Percentiles rank a stretch among this genome's conserved stretches.
Conservation (phyloP, 2,329 filamentous ascomycete species). For the Aspergillus ibericus region DNA sequence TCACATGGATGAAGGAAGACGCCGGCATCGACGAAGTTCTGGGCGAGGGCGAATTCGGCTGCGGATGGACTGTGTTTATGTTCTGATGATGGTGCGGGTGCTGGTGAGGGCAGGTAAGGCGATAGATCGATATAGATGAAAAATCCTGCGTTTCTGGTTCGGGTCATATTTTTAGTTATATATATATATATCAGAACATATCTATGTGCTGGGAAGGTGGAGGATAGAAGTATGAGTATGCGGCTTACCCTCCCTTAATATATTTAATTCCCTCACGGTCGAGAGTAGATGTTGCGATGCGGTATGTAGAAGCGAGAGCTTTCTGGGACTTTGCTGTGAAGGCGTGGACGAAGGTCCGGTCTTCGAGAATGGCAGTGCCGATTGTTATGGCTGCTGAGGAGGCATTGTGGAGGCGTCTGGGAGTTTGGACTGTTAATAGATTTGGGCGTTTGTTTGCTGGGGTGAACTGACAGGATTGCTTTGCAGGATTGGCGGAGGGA, state of each 20-base stretch:
- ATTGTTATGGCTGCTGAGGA: constrained; percentile 32
- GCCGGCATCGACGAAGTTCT: constrained; percentile 47
- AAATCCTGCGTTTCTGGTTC: constrained; percentile 45
- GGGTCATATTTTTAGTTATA: neutral
- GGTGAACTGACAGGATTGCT: constrained; percentile 23
- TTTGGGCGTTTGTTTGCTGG: neutral
- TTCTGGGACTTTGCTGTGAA: constrained; percentile 27
- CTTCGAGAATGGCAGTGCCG: constrained; percentile 32
- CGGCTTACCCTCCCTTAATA: constrained; percentile 31
- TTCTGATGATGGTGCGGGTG: constrained; percentile 12
- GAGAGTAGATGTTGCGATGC: constrained; percentile 34
- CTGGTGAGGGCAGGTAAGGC: constrained; percentile 37
- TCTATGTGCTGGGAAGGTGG: neutral
- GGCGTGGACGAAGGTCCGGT: constrained; percentile 36
- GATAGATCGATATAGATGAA: constrained; percentile 49
- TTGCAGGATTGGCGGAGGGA: constrained; percentile 29
- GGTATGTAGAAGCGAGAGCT: constrained; percentile 28
- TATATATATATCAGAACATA: too few species aligned
- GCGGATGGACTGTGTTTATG: constrained; percentile 16
- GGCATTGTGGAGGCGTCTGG: constrained; percentile 28
- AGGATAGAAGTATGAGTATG: too few species aligned
- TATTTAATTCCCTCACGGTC: constrained; percentile 42
- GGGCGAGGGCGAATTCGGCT: constrained; percentile 48
- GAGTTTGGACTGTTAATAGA: neutral
- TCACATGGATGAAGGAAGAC: constrained; percentile 54